Percentiles rank a stretch among this genome's conserved stretches.
phyloP scores from a whole-genome alignment of 1,139 yeast genomes.

The Debaryomyces singareniensis region DNA sequence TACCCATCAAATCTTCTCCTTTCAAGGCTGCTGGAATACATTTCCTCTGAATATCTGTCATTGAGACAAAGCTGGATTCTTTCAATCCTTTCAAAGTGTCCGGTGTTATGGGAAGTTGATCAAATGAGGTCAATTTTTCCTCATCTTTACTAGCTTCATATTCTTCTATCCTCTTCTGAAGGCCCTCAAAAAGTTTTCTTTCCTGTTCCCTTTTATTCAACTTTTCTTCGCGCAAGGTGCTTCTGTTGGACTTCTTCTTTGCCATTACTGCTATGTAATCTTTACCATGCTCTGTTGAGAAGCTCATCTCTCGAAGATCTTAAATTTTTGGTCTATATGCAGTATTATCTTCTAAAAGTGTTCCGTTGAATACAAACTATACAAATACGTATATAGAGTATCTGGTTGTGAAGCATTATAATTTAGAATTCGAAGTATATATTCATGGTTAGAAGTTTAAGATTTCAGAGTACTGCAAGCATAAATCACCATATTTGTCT shows the following conservation, averaged over 20 bases:
- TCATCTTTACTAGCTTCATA: conserved; percentile 38
- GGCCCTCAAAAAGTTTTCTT: conserved; percentile 34
- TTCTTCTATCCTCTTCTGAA: conserved; percentile 44
- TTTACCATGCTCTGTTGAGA: too few species aligned
- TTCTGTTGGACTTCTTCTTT: conserved; percentile 12
- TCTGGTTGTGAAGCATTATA: background rate
- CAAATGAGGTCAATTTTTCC: conserved; percentile 32
- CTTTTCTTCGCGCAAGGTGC: conserved; percentile 12
- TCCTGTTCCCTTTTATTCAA: conserved; percentile 27
- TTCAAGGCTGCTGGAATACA: conserved; percentile 74
- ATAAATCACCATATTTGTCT: conserved; percentile 39
- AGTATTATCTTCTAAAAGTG: background rate
- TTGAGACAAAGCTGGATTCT: conserved; percentile 60
- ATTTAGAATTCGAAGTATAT: background rate
- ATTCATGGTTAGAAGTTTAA: conserved; percentile 25
- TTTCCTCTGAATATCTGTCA: conserved; percentile 83
- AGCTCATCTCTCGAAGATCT: too few species aligned
- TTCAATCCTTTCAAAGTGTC: conserved; percentile 66
- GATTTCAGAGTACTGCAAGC: conserved; percentile 41
- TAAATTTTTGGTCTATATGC: background rate
- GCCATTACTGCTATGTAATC: conserved; percentile 18
- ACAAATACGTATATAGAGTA: background rate
- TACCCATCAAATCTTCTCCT: conserved; percentile 81
- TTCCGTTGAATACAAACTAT: background rate
- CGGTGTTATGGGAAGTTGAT: conserved; percentile 70